Percentiles rank a stretch among this genome's conserved stretches.
Conservation (phyloP, 495 filamentous ascomycete genomes). For the Aspergillus sclerotiicarbonarius region DNA sequence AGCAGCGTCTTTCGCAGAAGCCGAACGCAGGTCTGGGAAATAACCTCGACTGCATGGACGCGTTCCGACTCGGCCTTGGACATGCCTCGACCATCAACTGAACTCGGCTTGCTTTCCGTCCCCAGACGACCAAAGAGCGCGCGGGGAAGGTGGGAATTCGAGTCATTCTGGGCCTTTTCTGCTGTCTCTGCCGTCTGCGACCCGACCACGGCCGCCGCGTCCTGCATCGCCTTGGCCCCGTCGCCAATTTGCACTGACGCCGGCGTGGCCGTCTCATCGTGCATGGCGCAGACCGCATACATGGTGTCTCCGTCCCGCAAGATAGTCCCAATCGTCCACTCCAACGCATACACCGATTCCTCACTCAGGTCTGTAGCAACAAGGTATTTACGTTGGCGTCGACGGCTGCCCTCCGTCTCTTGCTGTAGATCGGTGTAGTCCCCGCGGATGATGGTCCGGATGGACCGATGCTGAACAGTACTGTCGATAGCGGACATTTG, state of each 20-base stretch:
- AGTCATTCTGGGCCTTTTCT: conserved; percentile 26
- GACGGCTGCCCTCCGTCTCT: conserved; percentile 69
- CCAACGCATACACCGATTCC: conserved; percentile 89
- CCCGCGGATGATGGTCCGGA: conserved; percentile 86
- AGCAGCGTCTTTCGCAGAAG: conserved; percentile 84
- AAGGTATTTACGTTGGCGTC: conserved; percentile 80
- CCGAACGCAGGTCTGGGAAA: conserved; percentile 76
- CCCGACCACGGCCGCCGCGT: conserved; percentile 60
- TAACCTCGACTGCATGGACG: conserved; percentile 67
- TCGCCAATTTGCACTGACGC: conserved; percentile 52
- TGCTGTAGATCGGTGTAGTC: conserved; percentile 72
- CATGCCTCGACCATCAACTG: conserved; percentile 40
- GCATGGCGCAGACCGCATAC: conserved; percentile 84
- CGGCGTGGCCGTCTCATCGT: conserved; percentile 63
- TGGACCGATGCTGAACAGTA: conserved; percentile 73
- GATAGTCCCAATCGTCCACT: conserved; percentile 97
- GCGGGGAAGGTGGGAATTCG: conserved; percentile 27
- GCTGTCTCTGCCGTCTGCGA: conserved; percentile 48
- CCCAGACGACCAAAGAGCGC: conserved; percentile 36
- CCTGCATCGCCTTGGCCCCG: conserved; percentile 65
- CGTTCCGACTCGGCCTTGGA: conserved; percentile 74
- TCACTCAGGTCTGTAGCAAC: conserved; percentile 91
- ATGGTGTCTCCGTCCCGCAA: conserved; percentile 92
- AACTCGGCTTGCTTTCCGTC: conserved; percentile 41
- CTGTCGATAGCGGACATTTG: conserved; percentile 71